Percentiles rank a stretch among this genome's conserved stretches.
Conservation (phyloP, 345 rosid species). For the Populus pruinosa region DNA sequence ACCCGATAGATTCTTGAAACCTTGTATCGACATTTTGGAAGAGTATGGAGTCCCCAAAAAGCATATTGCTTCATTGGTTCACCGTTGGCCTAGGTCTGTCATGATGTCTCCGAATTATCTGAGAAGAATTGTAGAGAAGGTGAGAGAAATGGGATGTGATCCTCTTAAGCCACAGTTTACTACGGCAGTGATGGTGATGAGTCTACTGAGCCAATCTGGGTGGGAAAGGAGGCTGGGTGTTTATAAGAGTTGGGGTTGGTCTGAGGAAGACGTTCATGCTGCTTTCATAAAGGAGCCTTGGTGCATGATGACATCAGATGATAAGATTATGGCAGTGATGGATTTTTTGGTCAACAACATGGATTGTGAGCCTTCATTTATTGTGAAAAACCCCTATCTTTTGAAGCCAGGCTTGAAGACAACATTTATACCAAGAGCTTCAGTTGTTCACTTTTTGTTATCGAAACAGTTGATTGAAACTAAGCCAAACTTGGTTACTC, state of each 20-base stretch:
- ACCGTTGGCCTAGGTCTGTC: neutral
- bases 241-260: conserved; percentile 53
- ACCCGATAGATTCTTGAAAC: neutral
- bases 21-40: conserved; percentile 2
- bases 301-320: conserved; percentile 43
- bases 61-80: neutral
- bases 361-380: conserved; percentile 25
- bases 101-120: neutral
- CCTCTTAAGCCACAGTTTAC: conserved; percentile 37
- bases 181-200: conserved; percentile 32
- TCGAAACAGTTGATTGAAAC: neutral
- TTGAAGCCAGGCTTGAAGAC: conserved; percentile 40
- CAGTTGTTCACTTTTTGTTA: neutral
- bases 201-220: conserved; percentile 28
- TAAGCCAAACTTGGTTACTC: neutral
- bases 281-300: conserved; percentile 46
- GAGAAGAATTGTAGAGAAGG: conserved; percentile 18
- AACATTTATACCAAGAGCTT: conserved; percentile 24
- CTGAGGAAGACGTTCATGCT: conserved; percentile 31
- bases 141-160: conserved; percentile 41
- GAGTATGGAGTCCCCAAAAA: conserved; percentile 13
- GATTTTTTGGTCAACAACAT: conserved; percentile 43
- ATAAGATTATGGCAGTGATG: conserved; percentile 38
- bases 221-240: conserved; percentile 39
- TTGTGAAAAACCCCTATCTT: conserved; percentile 32